A percentile compares a stretch with the other conserved stretches of the same genome.
Evolutionary conservation across 2,329 filamentous ascomycete species (phyloP).

Genomic region (Domatiomyces globalis): DNA sequence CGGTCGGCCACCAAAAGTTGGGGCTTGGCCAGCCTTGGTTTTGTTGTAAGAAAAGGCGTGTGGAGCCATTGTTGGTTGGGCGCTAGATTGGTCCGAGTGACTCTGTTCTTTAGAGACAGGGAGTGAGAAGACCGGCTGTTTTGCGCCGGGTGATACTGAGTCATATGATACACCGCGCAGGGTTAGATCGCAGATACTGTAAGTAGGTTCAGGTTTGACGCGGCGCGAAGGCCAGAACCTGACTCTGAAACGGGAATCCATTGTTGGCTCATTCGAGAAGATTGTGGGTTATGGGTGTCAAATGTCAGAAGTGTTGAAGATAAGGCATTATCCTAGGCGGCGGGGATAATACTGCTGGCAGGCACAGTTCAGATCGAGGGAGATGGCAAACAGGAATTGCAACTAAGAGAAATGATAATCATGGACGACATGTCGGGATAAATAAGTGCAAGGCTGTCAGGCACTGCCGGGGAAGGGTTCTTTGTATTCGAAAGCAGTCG

Average conservation of each 20-base stretch:
- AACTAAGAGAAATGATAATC: background rate
- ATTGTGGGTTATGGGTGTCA: background rate
- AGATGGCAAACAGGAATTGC: background rate
- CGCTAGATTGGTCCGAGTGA: background rate
- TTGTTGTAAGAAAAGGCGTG: slow-evolving; percentile 13
- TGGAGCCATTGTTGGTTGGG: slow-evolving; percentile 1
- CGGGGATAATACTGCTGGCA: background rate
- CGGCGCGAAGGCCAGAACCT: background rate
- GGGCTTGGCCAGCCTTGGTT: slow-evolving; percentile 12
- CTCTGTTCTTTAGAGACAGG: background rate
- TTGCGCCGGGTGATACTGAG: slow-evolving; percentile 5
- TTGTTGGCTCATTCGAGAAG: background rate
- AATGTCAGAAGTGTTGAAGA: background rate
- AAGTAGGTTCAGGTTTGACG: slow-evolving; percentile 3
- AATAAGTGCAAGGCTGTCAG: background rate
- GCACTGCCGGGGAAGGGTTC: background rate
- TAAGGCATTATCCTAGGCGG: background rate
- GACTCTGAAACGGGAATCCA: slow-evolving; percentile 1
- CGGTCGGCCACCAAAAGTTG: slow-evolving; percentile 12
- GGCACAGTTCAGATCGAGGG: too few species aligned
- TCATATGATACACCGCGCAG: slow-evolving; percentile 10
- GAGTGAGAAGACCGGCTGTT: slow-evolving; percentile 10
- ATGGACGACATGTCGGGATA: background rate
- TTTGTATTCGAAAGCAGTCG: background rate
- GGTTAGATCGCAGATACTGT: slow-evolving; percentile 7